Conservation (phyloP, 2,329 filamentous ascomycete species). For the Nemania sp. region DNA sequence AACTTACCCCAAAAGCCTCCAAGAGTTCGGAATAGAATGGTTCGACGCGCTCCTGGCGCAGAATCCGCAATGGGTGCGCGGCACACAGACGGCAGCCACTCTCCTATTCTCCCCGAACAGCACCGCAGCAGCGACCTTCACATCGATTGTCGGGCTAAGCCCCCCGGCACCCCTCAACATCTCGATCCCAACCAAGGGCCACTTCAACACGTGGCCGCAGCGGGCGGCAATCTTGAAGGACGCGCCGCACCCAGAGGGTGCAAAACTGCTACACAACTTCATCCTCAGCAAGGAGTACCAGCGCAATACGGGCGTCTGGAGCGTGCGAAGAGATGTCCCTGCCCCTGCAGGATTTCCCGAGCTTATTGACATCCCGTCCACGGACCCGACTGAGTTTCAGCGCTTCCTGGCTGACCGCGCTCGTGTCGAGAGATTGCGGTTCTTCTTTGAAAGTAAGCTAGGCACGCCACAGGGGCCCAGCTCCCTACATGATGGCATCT, state of each 20-base stretch:
- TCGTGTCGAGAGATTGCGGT: constrained; percentile 52
- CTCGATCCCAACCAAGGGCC: constrained; percentile 52
- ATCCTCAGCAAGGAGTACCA: constrained; percentile 59
- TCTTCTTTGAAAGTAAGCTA: constrained; percentile 54
- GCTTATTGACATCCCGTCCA: constrained; percentile 49
- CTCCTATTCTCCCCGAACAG: constrained; percentile 50
- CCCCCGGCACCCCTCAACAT: constrained; percentile 41
- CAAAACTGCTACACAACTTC: constrained; percentile 63
- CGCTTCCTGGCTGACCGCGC: constrained; percentile 54
- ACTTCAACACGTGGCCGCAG: constrained; percentile 63
- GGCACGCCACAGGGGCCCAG: constrained; percentile 55
- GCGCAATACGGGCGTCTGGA: constrained; percentile 48
- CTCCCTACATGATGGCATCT: constrained; percentile 49
- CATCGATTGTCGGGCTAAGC: constrained; percentile 41
- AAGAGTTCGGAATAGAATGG: constrained; percentile 52
- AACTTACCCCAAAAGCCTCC: constrained; percentile 14
- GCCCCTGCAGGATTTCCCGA: constrained; percentile 46
- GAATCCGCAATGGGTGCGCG: constrained; percentile 66
- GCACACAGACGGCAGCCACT: constrained; percentile 57
- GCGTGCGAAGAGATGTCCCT: constrained; percentile 48
- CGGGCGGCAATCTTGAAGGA: constrained; percentile 61
- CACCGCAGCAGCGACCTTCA: constrained; percentile 54
- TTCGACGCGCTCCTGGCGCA: constrained; percentile 61
- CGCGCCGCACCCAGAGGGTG: constrained; percentile 62
- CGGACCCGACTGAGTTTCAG: constrained; percentile 51